These are phyloP conservation scores for Polytolypa hystricis DNA, from an alignment of 2,329 filamentous ascomycete species.

Conservation along the genomic window DNA sequence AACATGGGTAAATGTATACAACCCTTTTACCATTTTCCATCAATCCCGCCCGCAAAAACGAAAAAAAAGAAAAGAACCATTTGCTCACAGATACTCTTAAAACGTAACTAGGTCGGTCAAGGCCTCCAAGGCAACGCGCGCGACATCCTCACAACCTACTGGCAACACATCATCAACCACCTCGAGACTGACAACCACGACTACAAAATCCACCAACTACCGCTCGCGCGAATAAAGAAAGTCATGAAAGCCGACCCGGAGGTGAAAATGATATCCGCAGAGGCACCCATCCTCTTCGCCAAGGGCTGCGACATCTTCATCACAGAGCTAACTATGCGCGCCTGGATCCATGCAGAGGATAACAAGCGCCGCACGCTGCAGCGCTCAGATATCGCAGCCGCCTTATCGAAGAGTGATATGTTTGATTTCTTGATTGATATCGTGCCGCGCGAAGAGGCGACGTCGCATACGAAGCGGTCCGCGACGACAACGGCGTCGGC, in stretches of 20 bases:
- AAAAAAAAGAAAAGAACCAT: no score
- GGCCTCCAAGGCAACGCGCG: slow-evolving; percentile 85
- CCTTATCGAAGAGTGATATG: slow-evolving; percentile 96
- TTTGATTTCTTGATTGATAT: slow-evolving; percentile 99
- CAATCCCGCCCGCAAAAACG: no score
- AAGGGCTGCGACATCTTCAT: slow-evolving; percentile 99
- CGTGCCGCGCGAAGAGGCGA: slow-evolving; percentile 87
- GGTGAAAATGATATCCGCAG: slow-evolving; percentile 99
- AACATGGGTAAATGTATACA: slow-evolving; percentile 88
- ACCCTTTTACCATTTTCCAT: no score
- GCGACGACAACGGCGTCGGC: slow-evolving; percentile 20
- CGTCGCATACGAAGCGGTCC: slow-evolving; percentile 70
- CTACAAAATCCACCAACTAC: slow-evolving; percentile 95
- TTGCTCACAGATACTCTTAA: background rate
- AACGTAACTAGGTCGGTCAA: slow-evolving; percentile 70
- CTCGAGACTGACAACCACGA: slow-evolving; percentile 92
- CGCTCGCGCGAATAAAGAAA: slow-evolving; percentile 97
- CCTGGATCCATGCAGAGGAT: slow-evolving; percentile 98
- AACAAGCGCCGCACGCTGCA: slow-evolving; percentile 95
- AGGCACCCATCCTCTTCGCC: slow-evolving; percentile 93
- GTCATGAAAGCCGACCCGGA: slow-evolving; percentile 99
- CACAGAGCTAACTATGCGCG: slow-evolving; percentile 95
- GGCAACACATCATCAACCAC: slow-evolving; percentile 96
- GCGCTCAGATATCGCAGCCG: slow-evolving; percentile 90
- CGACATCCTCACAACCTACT: slow-evolving; percentile 96